These are phyloP conservation scores for Epicoccum nigrum DNA, from an alignment of 2,329 filamentous ascomycete species.

Conservation along the genomic window DNA sequence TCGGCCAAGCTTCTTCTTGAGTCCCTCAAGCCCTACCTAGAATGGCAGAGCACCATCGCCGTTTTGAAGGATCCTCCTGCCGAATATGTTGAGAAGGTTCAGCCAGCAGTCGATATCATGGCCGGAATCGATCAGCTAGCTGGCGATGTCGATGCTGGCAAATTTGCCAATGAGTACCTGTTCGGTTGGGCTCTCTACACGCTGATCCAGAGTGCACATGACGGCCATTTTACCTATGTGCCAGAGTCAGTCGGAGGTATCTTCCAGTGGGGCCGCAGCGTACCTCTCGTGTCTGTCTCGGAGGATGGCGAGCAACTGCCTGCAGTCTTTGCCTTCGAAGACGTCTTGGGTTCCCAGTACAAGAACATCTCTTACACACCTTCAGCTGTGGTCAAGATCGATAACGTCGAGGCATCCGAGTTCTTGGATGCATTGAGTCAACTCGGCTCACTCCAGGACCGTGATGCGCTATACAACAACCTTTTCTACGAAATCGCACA, in stretches of 20 bases:
- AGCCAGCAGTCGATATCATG: conserved; percentile 52
- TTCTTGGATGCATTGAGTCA: conserved; percentile 57
- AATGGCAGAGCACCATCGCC: conserved; percentile 56
- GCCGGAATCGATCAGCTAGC: conserved; percentile 50
- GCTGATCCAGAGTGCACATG: conserved; percentile 63
- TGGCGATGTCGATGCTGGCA: conserved; percentile 43
- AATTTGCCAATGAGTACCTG: conserved; percentile 51
- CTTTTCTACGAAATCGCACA: conserved; percentile 55
- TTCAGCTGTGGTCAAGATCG: conserved; percentile 61
- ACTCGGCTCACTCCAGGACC: conserved; percentile 59
- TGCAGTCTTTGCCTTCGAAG: conserved; percentile 60
- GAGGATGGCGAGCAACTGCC: conserved; percentile 64
- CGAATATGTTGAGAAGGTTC: conserved; percentile 55
- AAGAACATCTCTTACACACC: conserved; percentile 54
- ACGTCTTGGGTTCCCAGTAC: conserved; percentile 53
- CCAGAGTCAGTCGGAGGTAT: conserved; percentile 59
- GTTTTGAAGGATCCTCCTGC: conserved; percentile 52
- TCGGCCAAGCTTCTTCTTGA: conserved; percentile 48
- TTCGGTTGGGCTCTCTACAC: conserved; percentile 60
- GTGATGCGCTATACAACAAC: conserved; percentile 63
- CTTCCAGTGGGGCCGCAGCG: conserved; percentile 57
- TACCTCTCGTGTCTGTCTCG: conserved; percentile 66
- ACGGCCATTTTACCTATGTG: conserved; percentile 67
- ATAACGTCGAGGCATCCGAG: conserved; percentile 58
- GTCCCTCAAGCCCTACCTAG: conserved; percentile 51